Conservation (phyloP, 495 filamentous ascomycete genomes). For the Tuber microsphaerosporum region DNA sequence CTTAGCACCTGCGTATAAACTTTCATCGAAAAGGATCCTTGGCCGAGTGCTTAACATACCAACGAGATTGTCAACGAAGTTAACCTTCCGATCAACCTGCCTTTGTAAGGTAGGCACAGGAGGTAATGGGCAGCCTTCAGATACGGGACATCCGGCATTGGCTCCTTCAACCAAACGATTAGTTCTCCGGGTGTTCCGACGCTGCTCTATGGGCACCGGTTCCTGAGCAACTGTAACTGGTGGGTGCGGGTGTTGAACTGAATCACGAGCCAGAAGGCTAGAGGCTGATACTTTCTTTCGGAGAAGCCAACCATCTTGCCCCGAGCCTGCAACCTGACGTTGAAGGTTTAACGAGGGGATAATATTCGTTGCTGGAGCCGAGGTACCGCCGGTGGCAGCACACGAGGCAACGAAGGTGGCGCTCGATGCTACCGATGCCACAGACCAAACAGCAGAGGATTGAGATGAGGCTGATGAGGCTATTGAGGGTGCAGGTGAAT, state of each 20-base stretch:
- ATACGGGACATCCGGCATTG: constrained; percentile 47
- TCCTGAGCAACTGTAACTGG: constrained; percentile 41
- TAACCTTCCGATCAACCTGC: constrained; percentile 87
- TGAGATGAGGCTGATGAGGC: constrained; percentile 36
- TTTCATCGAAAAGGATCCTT: constrained; percentile 26
- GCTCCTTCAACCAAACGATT: constrained; percentile 46
- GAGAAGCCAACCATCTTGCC: constrained; percentile 1
- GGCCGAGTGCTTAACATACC: constrained; percentile 61
- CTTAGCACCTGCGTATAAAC: constrained; percentile 38
- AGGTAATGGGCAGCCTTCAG: constrained; percentile 64
- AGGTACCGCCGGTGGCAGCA: constrained; percentile 44
- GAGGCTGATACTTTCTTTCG: constrained; percentile 17
- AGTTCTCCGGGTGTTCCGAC: constrained; percentile 77
- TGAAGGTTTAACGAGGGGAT: constrained; percentile 45
- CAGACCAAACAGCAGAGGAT: constrained; percentile 65
- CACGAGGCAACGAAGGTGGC: constrained; percentile 51
- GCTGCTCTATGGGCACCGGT: constrained; percentile 53
- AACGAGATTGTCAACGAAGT: constrained; percentile 95
- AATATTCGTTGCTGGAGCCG: constrained; percentile 39
- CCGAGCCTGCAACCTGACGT: constrained; percentile 39
- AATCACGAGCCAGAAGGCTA: constrained; percentile 16
- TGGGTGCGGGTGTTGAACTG: constrained; percentile 37
- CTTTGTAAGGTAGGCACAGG: constrained; percentile 56
- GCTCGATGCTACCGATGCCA: constrained; percentile 56
- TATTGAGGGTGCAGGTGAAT: constrained; percentile 27